Evolutionary conservation across 148 eudicot species (phyloP), one percentile per base, ranked within the genome.

Genomic region (Amaranthus cruentus): DNA sequence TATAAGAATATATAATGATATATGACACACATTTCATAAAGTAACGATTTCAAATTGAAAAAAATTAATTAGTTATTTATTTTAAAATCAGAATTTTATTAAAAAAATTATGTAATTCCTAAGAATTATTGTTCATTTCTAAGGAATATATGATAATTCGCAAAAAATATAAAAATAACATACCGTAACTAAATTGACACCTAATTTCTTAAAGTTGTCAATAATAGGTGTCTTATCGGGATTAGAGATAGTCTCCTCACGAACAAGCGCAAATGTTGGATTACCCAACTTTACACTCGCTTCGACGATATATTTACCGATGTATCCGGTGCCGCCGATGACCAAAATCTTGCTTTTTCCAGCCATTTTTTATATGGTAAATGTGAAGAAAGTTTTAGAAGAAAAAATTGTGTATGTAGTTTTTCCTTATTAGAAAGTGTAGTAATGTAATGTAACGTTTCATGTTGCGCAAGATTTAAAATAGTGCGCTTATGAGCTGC

Each of bases 261-360:
- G 83, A 14, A 86, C 81, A 1, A 90, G 84, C 9, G 77, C 90
- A 47, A 83, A 90, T 9, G 91, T 90, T 1, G 88, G 85, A 61
- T 88, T 86, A 7, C 88, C 91, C 7, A 75, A 58, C 70, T 79
- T 90, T 1, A 81, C 87, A 53, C 93, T 89, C 0, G 90, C 90
- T 61, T 87, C 84, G 11, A 85, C 86, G 44, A 89, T 65, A 83
- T 82, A 85, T 60, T 84, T 89, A 0, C 93, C 93, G 57, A 87
- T 82, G 82, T 89, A 85, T 47, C 93, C 95, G 3, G 91, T 88
- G 47, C 88, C 95, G 60, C 91, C 95, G 56, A 90, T 86, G 67
- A 86, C 74, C 72, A 90, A 55, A 71, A 88, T 82, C 83, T 83
- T 87, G 83, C 87, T 86, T 66, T 85, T 83, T 44, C 76, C 79